Conservation (phyloP, 106 monocot genomes). For the Dendrobium catenatum region DNA sequence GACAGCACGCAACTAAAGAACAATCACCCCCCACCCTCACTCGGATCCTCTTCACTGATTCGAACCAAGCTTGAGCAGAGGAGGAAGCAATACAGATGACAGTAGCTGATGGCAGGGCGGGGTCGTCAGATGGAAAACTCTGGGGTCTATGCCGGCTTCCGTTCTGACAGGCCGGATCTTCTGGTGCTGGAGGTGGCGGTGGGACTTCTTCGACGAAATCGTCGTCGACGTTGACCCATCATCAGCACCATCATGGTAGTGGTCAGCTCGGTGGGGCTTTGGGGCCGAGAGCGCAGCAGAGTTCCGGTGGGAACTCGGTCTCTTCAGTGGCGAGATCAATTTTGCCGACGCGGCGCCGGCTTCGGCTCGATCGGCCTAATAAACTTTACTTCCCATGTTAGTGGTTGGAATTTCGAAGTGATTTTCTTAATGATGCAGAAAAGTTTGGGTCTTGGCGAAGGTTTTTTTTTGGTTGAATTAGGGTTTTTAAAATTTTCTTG, state of each 20-base stretch:
- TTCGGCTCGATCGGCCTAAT: conserved; percentile 24
- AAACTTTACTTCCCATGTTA: no score
- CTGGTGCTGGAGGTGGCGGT: neutral
- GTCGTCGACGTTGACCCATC: conserved; percentile 23
- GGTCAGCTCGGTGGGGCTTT: neutral
- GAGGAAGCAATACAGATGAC: neutral
- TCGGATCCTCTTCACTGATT: neutral
- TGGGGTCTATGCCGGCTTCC: conserved; percentile 34
- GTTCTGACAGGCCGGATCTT: conserved; percentile 8
- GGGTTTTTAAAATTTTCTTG: neutral
- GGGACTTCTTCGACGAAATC: neutral
- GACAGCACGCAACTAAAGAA: neutral
- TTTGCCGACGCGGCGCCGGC: conserved; percentile 18
- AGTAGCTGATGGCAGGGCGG: neutral
- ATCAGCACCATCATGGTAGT: neutral
- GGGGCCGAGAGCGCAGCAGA: neutral
- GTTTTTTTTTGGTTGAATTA: neutral
- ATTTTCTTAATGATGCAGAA: neutral
- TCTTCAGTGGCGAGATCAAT: conserved; percentile 18
- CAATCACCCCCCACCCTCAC: neutral
- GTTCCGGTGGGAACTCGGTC: conserved; percentile 14
- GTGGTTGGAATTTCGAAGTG: no score
- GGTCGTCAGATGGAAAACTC: conserved; percentile 3
- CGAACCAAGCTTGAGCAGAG: neutral
- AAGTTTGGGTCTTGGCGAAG: neutral